A percentile compares a stretch with the other conserved stretches of the same genome.
Conservation (phyloP, 768 basidiomycete genomes). For the Termitomyces sp. region DNA sequence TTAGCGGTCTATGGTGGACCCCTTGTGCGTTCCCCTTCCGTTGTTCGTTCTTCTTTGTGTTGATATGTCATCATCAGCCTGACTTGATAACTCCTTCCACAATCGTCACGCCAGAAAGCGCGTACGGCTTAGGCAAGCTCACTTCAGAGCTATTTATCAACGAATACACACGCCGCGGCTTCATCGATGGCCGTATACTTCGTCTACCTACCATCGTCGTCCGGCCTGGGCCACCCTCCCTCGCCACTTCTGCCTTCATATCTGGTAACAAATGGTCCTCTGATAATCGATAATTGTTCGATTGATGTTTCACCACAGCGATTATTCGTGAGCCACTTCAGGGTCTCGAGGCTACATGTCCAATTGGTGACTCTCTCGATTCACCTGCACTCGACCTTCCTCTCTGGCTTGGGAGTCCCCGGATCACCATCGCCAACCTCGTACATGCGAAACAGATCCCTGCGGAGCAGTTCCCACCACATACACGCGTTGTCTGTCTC, state of each 20-base stretch:
- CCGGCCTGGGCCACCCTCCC: constrained; percentile 51
- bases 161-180: constrained; percentile 58
- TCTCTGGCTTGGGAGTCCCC: constrained; percentile 50
- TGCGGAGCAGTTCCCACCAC: constrained; percentile 36
- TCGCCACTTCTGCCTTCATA: constrained; percentile 56
- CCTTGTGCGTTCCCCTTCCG: constrained; percentile 27
- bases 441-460: constrained; percentile 47
- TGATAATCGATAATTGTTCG: background rate
- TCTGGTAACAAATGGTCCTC: constrained; percentile 36
- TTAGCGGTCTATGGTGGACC: constrained; percentile 62
- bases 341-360: constrained; percentile 47
- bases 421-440: constrained; percentile 54
- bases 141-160: constrained; percentile 55
- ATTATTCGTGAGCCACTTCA: constrained; percentile 60
- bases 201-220: constrained; percentile 62
- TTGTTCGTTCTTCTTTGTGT: background rate
- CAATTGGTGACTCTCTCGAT: constrained; percentile 45
- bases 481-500: constrained; percentile 54
- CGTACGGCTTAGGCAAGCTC: constrained; percentile 59
- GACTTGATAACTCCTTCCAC: constrained; percentile 46
- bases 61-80: constrained; percentile 26
- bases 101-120: constrained; percentile 52
- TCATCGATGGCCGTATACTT: constrained; percentile 57
- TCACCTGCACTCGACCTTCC: constrained; percentile 46
- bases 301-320: constrained; percentile 22